Percentiles rank a stretch among this genome's conserved stretches.
Evolutionary conservation across 2,329 filamentous ascomycete species (phyloP).

Genomic region (Dactylellina sp.): DNA sequence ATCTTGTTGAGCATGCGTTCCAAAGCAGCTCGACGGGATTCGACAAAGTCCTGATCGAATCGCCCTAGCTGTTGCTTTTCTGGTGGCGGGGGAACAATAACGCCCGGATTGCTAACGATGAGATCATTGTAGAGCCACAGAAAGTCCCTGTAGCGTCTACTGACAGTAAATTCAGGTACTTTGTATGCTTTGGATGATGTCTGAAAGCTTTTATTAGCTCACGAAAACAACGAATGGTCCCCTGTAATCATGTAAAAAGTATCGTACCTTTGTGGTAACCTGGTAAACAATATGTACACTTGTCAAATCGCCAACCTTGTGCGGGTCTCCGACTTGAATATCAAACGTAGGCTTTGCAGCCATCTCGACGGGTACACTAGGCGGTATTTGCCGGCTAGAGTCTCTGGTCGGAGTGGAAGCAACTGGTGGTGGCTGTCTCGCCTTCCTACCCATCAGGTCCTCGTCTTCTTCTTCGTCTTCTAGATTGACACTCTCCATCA

Average conservation of each 20-base stretch:
- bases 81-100: conserved; percentile 93
- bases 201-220: conserved; percentile 65
- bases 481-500: conserved; percentile 76
- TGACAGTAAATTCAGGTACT: conserved; percentile 91
- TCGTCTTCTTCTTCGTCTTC: conserved; percentile 72
- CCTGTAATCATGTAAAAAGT: background rate
- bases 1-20: conserved; percentile 99
- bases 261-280: conserved; percentile 91
- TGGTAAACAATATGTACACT: conserved; percentile 98
- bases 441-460: conserved; percentile 67
- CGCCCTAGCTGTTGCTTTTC: conserved; percentile 98
- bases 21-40: conserved; percentile 86
- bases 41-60: conserved; percentile 96
- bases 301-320: conserved; percentile 96
- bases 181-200: conserved; percentile 97
- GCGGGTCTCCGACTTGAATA: conserved; percentile 93
- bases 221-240: background rate
- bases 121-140: conserved; percentile 96
- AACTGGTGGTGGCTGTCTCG: conserved; percentile 73
- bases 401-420: conserved; percentile 67
- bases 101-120: conserved; percentile 92
- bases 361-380: conserved; percentile 90
- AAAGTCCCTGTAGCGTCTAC: conserved; percentile 93
- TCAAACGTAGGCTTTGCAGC: conserved; percentile 91
- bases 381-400: conserved; percentile 70